These are phyloP conservation scores for Talaromyces amestolkiae DNA, from an alignment of 2,329 filamentous ascomycete species.

Conservation along the genomic window DNA sequence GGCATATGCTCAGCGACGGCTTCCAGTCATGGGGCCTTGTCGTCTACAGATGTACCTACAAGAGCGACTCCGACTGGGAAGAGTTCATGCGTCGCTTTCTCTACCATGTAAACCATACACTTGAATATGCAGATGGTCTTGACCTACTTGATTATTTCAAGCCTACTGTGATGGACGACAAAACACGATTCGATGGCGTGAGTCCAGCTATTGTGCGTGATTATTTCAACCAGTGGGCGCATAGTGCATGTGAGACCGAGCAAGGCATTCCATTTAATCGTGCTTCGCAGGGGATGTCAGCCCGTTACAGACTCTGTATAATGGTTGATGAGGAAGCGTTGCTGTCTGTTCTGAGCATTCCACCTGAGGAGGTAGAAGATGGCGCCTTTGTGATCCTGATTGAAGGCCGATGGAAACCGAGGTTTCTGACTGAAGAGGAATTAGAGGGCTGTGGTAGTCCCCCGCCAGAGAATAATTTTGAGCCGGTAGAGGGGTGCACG, in stretches of 20 bases:
- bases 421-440: background rate
- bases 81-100: background rate
- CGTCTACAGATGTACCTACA: background rate
- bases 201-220: background rate
- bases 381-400: background rate
- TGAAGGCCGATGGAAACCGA: background rate
- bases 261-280: background rate
- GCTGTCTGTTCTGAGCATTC: background rate
- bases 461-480: background rate
- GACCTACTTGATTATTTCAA: background rate
- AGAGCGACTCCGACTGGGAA: background rate
- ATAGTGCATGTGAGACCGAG: background rate
- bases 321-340: background rate
- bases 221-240: slow-evolving; percentile 5
- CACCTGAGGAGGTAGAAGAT: background rate
- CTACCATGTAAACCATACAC: background rate
- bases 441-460: background rate
- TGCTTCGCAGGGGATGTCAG: background rate
- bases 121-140: background rate
- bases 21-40: background rate
- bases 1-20: background rate
- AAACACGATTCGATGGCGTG: background rate
- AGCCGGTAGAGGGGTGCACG: background rate
- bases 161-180: background rate
- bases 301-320: background rate